Base-by-base conservation (phyloP, 495 filamentous ascomycete genomes). In the Hypoxylon intermedium region DNA sequence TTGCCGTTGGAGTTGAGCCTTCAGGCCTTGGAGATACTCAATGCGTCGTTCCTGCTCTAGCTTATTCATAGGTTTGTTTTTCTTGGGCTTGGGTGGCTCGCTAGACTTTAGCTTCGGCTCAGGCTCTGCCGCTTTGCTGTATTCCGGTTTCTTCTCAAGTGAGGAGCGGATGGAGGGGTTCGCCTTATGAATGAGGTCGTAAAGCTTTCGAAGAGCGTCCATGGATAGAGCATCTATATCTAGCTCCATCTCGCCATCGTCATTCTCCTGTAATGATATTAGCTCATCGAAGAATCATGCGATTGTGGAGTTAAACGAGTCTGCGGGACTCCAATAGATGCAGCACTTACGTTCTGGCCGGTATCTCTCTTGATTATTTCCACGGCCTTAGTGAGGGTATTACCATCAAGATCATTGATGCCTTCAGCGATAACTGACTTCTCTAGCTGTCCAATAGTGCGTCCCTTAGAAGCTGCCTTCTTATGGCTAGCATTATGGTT, bases 51-150 rank as follows among this genome's bases (percentile, higher is more conserved):
- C 92, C 74, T 98, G 94, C 75, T 98, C 93, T 16, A 76, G 79
- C 73, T 92, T 93, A 78, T 89, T 93, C 94, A 98, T 98, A 0
- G 94, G 94, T 81, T 97, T 98, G 77, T 98, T 97, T 82, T 98
- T 98, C 79, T 96, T 97, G 12, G 88, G 83, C 74, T 90, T 91
- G 11, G 67, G 63, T n/a, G 67, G 79, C 49, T 66, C 76, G 40
- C 62, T 55, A 9, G 58, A 42, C 53, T 49, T 63, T 5, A 53
- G 13, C 30, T 74, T 65, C 0, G 68, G 68, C 12, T 72, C 65
- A 0, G 63, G 47, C 2, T 68, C 67, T 20, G 52, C 46, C n/a
- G 57, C 47, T 45, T 62, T 57, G 20, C 70, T 69, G 56, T 76
- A 73, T 60, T 83, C 76, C 28, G 72, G 71, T 56, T 73, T 69